Evolutionary conservation across 768 basidiomycete species (phyloP).

Genomic region (Trichaptum fuscoviolaceum): DNA sequence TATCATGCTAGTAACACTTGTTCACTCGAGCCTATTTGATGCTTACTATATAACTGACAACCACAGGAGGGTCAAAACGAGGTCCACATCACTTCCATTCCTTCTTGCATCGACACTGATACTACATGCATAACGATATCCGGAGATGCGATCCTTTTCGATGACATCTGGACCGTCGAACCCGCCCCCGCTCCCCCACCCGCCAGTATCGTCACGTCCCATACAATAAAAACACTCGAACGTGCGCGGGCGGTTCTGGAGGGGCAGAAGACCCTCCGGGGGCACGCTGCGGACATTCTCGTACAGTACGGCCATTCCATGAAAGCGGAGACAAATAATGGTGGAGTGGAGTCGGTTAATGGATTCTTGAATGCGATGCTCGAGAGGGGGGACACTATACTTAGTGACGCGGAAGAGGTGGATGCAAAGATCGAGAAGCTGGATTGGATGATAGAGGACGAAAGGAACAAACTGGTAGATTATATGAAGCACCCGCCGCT

Average conservation of each 20-base stretch:
- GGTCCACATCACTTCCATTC: conserved; percentile 43
- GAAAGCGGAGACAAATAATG: conserved; percentile 35
- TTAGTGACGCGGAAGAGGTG: conserved; percentile 28
- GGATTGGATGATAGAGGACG: conserved; percentile 34
- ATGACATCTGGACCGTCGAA: conserved; percentile 45
- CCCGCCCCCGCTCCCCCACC: conserved; percentile 24
- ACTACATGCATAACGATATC: conserved; percentile 51
- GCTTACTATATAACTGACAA: background rate
- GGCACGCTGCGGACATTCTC: conserved; percentile 39
- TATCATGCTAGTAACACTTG: background rate
- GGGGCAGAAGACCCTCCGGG: conserved; percentile 32
- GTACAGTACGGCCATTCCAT: conserved; percentile 41
- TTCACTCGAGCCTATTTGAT: background rate
- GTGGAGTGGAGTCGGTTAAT: conserved; percentile 27
- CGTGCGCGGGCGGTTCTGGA: conserved; percentile 32
- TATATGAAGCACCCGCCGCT: conserved; percentile 23
- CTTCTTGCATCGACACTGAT: conserved; percentile 45
- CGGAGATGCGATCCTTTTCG: conserved; percentile 43
- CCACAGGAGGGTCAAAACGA: conserved; percentile 48
- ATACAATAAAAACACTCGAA: conserved; percentile 20
- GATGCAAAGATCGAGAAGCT: conserved; percentile 38
- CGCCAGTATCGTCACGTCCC: conserved; percentile 23
- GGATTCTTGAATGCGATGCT: conserved; percentile 39
- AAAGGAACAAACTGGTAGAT: conserved; percentile 25
- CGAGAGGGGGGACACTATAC: conserved; percentile 29